Base-by-base conservation (phyloP, 306 rosid genomes). In the Glycyrrhiza uralensis region DNA sequence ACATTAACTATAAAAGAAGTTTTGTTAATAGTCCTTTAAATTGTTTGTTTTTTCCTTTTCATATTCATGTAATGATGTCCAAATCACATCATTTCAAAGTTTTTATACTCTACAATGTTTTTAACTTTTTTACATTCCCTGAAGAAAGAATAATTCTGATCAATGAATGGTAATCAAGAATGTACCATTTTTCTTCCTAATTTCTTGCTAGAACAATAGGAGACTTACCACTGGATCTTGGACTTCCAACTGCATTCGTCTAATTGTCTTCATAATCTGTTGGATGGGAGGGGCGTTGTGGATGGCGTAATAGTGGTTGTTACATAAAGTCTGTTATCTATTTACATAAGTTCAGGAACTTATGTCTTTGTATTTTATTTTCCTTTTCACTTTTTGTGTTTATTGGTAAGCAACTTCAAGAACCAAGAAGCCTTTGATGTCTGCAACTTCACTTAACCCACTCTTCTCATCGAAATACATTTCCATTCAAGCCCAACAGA, bases 271-370 rank as follows among this genome's bases (percentile, higher is more conserved):
- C 69, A 85, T 91, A 30, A 85, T 91, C 23, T 91, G 88, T 51
- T 91, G 88, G 89, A 91, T 91, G 97, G 97, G 97, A 22, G 96
- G 97, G 2, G n/a, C n/a, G n/a, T n/a, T n/a, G n/a, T n/a, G n/a
- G n/a, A n/a, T n/a, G n/a, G n/a, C n/a, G n/a, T n/a, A n/a, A n/a
- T n/a, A n/a, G n/a, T n/a, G n/a, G n/a, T n/a, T n/a, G n/a, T n/a
- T n/a, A n/a, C n/a, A n/a, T n/a, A n/a, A n/a, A n/a, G n/a, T n/a
- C n/a, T n/a, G n/a, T n/a, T n/a, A n/a, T n/a, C n/a, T n/a, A n/a
- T n/a, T n/a, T n/a, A n/a, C n/a, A n/a, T n/a, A n/a, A n/a, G n/a
- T n/a, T n/a, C n/a, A n/a, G n/a, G n/a, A n/a, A n/a, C n/a, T n/a
- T n/a, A n/a, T n/a, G n/a, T n/a, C n/a, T n/a, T n/a, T n/a, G n/a